Evolutionary conservation across 768 basidiomycete genomes (phyloP).

Genomic region (Pisolithus albus): DNA sequence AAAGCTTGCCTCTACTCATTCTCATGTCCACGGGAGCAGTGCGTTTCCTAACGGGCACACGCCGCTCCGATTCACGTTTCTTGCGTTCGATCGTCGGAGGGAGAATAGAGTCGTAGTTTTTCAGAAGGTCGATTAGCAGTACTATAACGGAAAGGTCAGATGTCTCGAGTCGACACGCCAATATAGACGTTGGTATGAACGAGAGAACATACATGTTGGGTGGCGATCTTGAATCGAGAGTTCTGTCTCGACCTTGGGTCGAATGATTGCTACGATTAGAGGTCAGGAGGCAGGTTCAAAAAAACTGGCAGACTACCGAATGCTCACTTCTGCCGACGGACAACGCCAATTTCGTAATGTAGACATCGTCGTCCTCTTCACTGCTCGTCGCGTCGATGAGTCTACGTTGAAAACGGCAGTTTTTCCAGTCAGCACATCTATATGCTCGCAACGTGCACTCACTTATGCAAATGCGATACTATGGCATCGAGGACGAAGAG

Average conservation of each 20-base stretch:
- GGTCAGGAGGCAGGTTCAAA: not conserved
- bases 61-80: slow-evolving; percentile 82
- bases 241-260: slow-evolving; percentile 77
- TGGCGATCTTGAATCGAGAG: slow-evolving; percentile 89
- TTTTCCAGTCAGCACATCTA: not conserved
- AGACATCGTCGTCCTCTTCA: slow-evolving; percentile 74
- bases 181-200: not conserved
- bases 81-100: slow-evolving; percentile 80
- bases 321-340: slow-evolving; percentile 79
- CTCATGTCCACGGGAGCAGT: slow-evolving; percentile 88
- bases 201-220: slow-evolving; percentile 47
- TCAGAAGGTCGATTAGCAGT: slow-evolving; percentile 80
- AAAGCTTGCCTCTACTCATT: slow-evolving; percentile 70
- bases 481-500: slow-evolving; percentile 74
- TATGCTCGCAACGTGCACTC: slow-evolving; percentile 19
- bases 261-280: slow-evolving; percentile 53
- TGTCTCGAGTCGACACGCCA: not conserved
- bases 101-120: slow-evolving; percentile 64
- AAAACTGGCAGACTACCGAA: not conserved
- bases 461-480: slow-evolving; percentile 71
- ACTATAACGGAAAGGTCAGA: slow-evolving; percentile 34
- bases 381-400: slow-evolving; percentile 61
- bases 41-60: slow-evolving; percentile 75
- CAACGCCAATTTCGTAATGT: slow-evolving; percentile 79
- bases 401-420: slow-evolving; percentile 28